Conservation (phyloP, 306 rosid species). For the Macrotyloma uniflorum region DNA sequence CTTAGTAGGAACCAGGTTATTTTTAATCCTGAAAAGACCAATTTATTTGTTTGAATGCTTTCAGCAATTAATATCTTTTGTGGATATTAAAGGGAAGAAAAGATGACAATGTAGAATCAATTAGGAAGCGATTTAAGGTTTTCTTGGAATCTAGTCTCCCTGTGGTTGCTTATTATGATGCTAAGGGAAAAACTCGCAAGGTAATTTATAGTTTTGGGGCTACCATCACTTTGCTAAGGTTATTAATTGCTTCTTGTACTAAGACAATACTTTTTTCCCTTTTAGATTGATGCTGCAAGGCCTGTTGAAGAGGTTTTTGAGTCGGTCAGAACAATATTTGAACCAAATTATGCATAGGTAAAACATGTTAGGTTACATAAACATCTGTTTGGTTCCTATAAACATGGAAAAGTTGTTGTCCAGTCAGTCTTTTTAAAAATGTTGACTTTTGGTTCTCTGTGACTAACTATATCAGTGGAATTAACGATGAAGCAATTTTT, state of each 20-base stretch:
- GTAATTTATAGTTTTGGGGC: constrained; percentile 50
- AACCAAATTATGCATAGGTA: constrained; percentile 79
- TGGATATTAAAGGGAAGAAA: constrained; percentile 74
- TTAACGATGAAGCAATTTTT: too few species aligned
- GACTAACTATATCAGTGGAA: too few species aligned
- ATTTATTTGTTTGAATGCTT: background rate
- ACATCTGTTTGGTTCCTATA: too few species aligned
- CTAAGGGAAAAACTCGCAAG: constrained; percentile 78
- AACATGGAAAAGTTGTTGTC: too few species aligned
- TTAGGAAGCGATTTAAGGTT: constrained; percentile 89
- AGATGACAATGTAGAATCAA: constrained; percentile 92
- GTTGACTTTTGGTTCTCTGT: too few species aligned
- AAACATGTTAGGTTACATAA: background rate
- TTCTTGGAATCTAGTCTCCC: constrained; percentile 88
- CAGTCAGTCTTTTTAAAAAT: too few species aligned
- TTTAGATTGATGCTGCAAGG: constrained; percentile 82
- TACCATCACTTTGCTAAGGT: constrained; percentile 6
- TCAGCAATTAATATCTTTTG: constrained; percentile 11
- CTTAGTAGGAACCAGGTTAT: constrained; percentile 80
- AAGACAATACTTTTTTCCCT: constrained; percentile 21
- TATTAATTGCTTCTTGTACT: constrained; percentile 26
- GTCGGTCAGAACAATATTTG: constrained; percentile 73
- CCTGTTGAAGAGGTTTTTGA: constrained; percentile 83
- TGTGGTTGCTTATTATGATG: constrained; percentile 70
- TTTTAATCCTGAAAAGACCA: background rate